Base-by-base conservation (phyloP, 192 early-diverging fungal genomes). In the Linnemannia exigua region DNA sequence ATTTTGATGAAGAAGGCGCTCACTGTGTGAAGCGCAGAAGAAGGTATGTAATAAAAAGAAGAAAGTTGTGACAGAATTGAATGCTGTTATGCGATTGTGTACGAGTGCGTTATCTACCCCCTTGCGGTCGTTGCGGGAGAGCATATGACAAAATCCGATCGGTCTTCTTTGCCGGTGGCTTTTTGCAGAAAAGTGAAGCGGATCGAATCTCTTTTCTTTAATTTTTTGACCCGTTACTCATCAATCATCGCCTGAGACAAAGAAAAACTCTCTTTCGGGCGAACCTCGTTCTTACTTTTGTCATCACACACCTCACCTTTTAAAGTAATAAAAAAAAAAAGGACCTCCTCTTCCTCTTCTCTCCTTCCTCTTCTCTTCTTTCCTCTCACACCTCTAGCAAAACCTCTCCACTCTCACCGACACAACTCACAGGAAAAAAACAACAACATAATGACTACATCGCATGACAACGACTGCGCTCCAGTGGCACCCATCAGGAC, bases 401-500 rank as follows among this genome's bases (percentile, higher is more conserved):
- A 44, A 14, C 37, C 74, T 46, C 36, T 17, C 52, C 61, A 35
- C 46, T 67, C 44, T 36, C 31, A 38, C 46, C 28, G 9, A 33
- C 72, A 58, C 19, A 3, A 67, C 5, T 41, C 3, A 72, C 20
- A 47, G 41, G 41, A 72, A 20, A 44, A 11, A 1, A 16, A 70
- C 0, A 70, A 48, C 9, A 50, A 17, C 6, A 17, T 50, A 46
- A 77, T 77, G 44, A 69, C 63, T 46, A 69, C 58, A 15, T 66
- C 58, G 9, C 70, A 28, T 31, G 47, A 79, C 38, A 25, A 68
- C 51, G 31, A 41, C 72, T 66, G 46, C 44, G 33, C 72, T n/a
- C 35, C 67, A 20, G 54, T 52, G 25, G 37, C 68, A 71, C 52
- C 80, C 20, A 72, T 37, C 48, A 35, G 15, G 25, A 72, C 41